Percentiles rank a stretch among this genome's conserved stretches.
Conservation (phyloP, 106 monocot genomes). For the Allium sativum region DNA sequence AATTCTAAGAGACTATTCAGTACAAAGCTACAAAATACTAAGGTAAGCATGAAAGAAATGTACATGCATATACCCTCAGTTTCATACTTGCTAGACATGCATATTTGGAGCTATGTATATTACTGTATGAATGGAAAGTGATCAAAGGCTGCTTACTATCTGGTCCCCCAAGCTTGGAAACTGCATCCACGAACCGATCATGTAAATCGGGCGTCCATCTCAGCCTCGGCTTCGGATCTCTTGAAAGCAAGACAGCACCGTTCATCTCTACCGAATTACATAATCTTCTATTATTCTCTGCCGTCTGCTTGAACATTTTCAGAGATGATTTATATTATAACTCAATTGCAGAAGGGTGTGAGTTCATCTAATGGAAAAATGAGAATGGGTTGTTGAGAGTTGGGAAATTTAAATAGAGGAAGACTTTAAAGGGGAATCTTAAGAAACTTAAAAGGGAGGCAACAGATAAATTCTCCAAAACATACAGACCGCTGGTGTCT, state of each 20-base stretch:
- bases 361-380: neutral
- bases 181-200: constrained; percentile 54
- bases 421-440: neutral
- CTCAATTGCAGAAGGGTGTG: no score
- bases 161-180: constrained; percentile 74
- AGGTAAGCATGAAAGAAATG: no score
- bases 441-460: neutral
- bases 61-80: no score
- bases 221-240: constrained; percentile 75
- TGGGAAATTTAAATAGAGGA: neutral
- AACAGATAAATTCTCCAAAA: neutral
- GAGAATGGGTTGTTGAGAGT: neutral
- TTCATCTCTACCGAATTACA: neutral
- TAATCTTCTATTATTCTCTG: neutral
- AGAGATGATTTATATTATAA: no score
- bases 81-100: no score
- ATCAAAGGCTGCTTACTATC: constrained; percentile 37
- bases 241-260: constrained; percentile 25
- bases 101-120: no score
- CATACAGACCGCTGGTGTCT: no score
- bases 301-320: neutral
- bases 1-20: no score
- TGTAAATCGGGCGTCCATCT: constrained; percentile 91
- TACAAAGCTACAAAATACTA: no score
- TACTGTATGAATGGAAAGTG: no score